Evolutionary conservation across 2,329 filamentous ascomycete species (phyloP).

Genomic region (Trichoderma sp.): DNA sequence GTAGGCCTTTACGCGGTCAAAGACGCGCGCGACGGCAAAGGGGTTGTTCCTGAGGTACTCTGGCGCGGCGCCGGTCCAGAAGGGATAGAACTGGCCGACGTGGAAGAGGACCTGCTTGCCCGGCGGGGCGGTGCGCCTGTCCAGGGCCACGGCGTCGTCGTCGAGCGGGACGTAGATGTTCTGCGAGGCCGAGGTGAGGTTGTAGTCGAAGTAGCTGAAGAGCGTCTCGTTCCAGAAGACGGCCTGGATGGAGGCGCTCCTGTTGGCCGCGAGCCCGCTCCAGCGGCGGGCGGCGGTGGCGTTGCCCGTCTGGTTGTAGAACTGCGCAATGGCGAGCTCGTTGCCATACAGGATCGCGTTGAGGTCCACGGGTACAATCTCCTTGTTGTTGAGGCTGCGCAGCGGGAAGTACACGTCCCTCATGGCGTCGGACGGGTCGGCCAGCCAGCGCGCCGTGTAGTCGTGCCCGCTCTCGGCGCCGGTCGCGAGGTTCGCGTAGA

Average conservation of each 20-base stretch:
- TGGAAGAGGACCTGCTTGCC: slow-evolving; percentile 61
- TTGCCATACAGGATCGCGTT: slow-evolving; percentile 70
- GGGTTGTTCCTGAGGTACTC: slow-evolving; percentile 60
- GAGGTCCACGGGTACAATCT: slow-evolving; percentile 65
- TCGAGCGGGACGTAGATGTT: slow-evolving; percentile 57
- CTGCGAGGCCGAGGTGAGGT: slow-evolving; percentile 60
- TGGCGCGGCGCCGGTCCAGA: slow-evolving; percentile 69
- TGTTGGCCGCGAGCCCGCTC: slow-evolving; percentile 51
- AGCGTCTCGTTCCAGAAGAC: slow-evolving; percentile 67
- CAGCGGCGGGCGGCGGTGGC: slow-evolving; percentile 52
- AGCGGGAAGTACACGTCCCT: slow-evolving; percentile 66
- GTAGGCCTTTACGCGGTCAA: slow-evolving; percentile 54
- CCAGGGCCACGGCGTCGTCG: slow-evolving; percentile 41
- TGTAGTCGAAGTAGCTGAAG: slow-evolving; percentile 70
- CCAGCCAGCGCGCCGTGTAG: slow-evolving; percentile 62
- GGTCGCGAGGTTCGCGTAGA: slow-evolving; percentile 65
- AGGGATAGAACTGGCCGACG: slow-evolving; percentile 65
- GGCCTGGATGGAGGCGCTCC: slow-evolving; percentile 63
- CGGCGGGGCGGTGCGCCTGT: slow-evolving; percentile 49
- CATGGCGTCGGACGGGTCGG: slow-evolving; percentile 59
- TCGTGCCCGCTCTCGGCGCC: slow-evolving; percentile 70
- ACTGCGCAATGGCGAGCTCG: slow-evolving; percentile 60
- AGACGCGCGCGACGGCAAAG: slow-evolving; percentile 57
- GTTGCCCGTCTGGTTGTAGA: slow-evolving; percentile 57
- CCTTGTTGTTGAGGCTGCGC: slow-evolving; percentile 61